Conservation (phyloP, 768 basidiomycete species). For the Suillus brevipes region DNA sequence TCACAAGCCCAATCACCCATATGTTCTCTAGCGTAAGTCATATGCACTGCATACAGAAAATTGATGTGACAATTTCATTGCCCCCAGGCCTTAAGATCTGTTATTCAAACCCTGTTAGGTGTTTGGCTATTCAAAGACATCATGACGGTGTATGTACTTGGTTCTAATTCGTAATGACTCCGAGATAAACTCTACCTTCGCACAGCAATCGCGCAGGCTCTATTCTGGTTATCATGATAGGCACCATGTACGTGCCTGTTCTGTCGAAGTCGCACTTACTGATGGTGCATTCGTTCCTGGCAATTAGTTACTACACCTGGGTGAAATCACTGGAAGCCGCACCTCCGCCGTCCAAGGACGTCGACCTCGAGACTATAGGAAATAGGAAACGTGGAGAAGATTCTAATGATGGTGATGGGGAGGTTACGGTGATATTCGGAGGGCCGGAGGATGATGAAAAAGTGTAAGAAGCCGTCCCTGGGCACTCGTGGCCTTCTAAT, state of each 20-base stretch:
- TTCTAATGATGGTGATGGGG: conserved; percentile 9
- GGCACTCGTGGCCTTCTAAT: not conserved
- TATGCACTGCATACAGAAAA: conserved; percentile 7
- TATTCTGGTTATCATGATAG: conserved; percentile 65
- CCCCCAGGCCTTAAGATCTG: conserved; percentile 71
- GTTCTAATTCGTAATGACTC: conserved; percentile 5
- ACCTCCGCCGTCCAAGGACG: conserved; percentile 29
- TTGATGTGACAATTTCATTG: conserved; percentile 11
- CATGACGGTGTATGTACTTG: conserved; percentile 59
- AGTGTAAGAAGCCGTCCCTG: conserved; percentile 8
- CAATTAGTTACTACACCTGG: conserved; percentile 59
- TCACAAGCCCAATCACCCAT: conserved; percentile 81
- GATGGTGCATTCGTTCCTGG: conserved; percentile 27
- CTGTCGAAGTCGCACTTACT: not conserved
- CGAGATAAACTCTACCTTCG: conserved; percentile 7
- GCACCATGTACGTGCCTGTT: conserved; percentile 57
- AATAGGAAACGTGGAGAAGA: conserved; percentile 25
- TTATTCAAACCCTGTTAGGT: conserved; percentile 80
- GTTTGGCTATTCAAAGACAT: conserved; percentile 77
- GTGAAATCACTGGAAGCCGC: conserved; percentile 28
- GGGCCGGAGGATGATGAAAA: conserved; percentile 29
- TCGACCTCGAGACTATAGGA: conserved; percentile 42
- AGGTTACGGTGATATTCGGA: conserved; percentile 26
- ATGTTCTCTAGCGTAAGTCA: conserved; percentile 76
- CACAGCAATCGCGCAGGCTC: conserved; percentile 61